Conservation (phyloP, 441 rosid species). For the Erysimum cheiri region DNA sequence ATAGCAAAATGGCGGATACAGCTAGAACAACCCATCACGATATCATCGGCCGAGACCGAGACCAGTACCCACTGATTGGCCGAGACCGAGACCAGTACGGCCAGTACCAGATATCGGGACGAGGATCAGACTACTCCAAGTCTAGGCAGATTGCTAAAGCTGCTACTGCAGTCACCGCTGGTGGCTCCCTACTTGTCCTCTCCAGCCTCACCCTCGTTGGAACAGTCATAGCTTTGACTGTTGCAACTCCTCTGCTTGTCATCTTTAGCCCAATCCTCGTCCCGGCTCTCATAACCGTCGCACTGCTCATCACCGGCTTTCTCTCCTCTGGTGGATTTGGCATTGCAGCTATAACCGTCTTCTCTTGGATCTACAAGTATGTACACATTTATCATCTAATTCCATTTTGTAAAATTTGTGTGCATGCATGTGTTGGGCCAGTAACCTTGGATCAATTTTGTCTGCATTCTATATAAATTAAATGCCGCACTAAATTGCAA, state of each 20-base stretch:
- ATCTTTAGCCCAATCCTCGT: constrained; percentile 85
- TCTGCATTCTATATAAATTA: background rate
- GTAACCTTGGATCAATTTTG: background rate
- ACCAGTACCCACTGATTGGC: constrained; percentile 39
- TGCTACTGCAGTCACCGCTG: constrained; percentile 75
- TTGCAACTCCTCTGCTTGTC: constrained; percentile 82
- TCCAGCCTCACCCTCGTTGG: constrained; percentile 73
- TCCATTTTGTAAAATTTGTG: background rate
- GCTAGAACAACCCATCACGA: constrained; percentile 38
- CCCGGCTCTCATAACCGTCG: constrained; percentile 66
- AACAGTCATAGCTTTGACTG: constrained; percentile 73
- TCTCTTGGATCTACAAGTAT: constrained; percentile 90
- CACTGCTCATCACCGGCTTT: constrained; percentile 65
- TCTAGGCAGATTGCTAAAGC: constrained; percentile 74
- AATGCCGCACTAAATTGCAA: background rate
- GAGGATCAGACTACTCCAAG: constrained; percentile 45
- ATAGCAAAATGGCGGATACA: constrained; percentile 36
- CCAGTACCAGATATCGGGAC: constrained; percentile 28
- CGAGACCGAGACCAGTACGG: constrained; percentile 36
- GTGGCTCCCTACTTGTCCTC: constrained; percentile 75
- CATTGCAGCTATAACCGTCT: constrained; percentile 65
- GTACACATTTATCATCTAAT: background rate
- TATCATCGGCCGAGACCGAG: constrained; percentile 47
- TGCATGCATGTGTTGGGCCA: background rate
- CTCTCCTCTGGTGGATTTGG: constrained; percentile 84